phyloP scores from a whole-genome alignment of 805 yeast genomes.

The Saccharomyces kudriavzevii region DNA sequence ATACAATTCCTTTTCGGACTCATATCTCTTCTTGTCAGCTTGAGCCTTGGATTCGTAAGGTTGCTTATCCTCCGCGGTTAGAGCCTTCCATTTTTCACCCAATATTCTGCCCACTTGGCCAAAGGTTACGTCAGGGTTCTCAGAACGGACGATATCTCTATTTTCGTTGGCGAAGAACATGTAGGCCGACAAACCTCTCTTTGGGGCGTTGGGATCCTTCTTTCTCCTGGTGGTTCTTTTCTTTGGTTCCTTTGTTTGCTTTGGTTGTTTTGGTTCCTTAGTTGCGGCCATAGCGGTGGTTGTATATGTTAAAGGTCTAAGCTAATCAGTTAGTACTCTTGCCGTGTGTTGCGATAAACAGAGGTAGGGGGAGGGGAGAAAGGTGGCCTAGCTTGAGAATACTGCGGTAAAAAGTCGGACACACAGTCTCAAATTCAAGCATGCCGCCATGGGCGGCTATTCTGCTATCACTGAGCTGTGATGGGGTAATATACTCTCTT shows the following conservation, averaged over 20 bases:
- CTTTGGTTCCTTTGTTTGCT: slow-evolving; percentile 69
- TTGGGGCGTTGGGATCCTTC: slow-evolving; percentile 95
- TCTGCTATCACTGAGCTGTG: background rate
- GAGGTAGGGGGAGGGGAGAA: background rate
- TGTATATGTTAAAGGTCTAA: background rate
- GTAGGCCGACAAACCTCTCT: slow-evolving; percentile 96
- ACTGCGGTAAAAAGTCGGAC: background rate
- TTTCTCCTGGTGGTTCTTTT: slow-evolving; percentile 38
- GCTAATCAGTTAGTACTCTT: slow-evolving; percentile 1
- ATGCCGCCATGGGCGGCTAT: background rate
- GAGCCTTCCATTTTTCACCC: slow-evolving; percentile 95
- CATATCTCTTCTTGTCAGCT: slow-evolving; percentile 95
- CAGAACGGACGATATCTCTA: slow-evolving; percentile 92
- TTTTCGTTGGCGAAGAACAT: slow-evolving; percentile 98
- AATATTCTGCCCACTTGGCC: slow-evolving; percentile 92
- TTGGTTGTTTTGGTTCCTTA: slow-evolving; percentile 76
- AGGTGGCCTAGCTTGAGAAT: background rate
- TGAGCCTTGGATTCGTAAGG: slow-evolving; percentile 93
- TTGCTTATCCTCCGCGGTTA: slow-evolving; percentile 69
- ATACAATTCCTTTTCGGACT: slow-evolving; percentile 87
- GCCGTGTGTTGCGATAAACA: background rate
- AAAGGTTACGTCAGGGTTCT: slow-evolving; percentile 91
- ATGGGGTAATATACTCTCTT: background rate
- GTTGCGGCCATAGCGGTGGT: slow-evolving; percentile 46
- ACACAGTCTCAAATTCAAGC: background rate